Evolutionary conservation across 345 rosid genomes (phyloP), one percentile per base, ranked within the genome.

Genomic region (Litchi chinensis): DNA sequence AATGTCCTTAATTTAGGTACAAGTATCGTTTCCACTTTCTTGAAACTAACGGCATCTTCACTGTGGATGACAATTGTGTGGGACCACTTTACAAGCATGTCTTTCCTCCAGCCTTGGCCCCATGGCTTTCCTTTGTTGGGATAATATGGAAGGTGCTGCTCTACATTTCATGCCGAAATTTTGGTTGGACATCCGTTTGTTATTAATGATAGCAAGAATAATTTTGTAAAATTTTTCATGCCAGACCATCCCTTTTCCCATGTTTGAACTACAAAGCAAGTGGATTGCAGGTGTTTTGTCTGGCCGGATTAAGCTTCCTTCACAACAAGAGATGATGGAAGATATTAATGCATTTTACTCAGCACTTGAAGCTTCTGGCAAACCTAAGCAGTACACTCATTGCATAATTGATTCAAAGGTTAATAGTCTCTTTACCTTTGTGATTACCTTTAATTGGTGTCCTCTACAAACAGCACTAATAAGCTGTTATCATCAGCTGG

Each of bases 11-110:
- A 22, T 44, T 37, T 3, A 79, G 98, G 92, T 95, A 91, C 88
- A 91, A 91, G 80, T 92, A 92, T 83, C 89, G 87, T 81, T 91
- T 90, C 80, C 97, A 98, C 22, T 95, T 95, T 85, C 94, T 95
- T 15, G 93, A 91, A 73, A 93, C 94, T 65, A 80, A 79, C 28
- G 96, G 93, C 75, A 77, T 73, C 76, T 90, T 93, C 79, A 84
- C 85, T 0, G 86, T 92, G 76, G 97, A 93, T 66, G 97, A 92
- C 70, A 93, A 92, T 73, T 84, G 95, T 63, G 93, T 93, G 0
- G 96, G 89, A 0, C 96, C 98, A 46, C 73, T 93, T 19, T 95
- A 93, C 85, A 86, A 92, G 89, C 91, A 95, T 1, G 82, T 93
- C 28, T 92, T 95, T 76, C 93, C 95, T 22, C 96, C 98, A 18